A percentile compares a stretch with the other conserved stretches of the same genome.
Conservation (phyloP, 2,329 filamentous ascomycete genomes). For the Fusarium cicatricum region DNA sequence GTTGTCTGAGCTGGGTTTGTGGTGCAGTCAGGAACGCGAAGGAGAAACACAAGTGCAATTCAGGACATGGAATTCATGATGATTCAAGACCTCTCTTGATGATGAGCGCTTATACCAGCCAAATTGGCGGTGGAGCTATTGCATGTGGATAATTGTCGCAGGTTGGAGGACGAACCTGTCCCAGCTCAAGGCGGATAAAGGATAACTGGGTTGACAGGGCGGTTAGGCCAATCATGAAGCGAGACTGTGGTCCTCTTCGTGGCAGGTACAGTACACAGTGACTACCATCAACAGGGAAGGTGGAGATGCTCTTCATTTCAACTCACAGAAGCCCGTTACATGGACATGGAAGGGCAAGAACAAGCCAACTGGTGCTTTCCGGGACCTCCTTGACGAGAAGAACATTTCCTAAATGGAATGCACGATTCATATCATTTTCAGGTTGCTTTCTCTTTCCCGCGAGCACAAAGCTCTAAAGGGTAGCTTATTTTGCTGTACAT, state of each 20-base stretch:
- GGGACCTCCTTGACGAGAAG: too few species aligned
- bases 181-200: slow-evolving; percentile 16
- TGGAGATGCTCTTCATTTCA: slow-evolving; percentile 3
- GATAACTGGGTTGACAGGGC: slow-evolving; percentile 10
- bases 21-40: neutral
- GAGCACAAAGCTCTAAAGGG: slow-evolving; percentile 11
- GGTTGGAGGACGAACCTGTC: slow-evolving; percentile 19
- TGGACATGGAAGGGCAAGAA: neutral
- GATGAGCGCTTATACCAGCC: slow-evolving; percentile 32
- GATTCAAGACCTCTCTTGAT: slow-evolving; percentile 14
- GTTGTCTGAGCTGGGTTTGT: neutral
- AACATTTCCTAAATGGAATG: neutral
- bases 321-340: slow-evolving; percentile 2
- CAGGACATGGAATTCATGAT: slow-evolving; percentile 22
- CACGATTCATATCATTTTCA: neutral
- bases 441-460: neutral
- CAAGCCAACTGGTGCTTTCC: too few species aligned
- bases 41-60: neutral
- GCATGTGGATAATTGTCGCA: slow-evolving; percentile 15
- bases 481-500: slow-evolving; percentile 5
- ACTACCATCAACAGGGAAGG: slow-evolving; percentile 19
- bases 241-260: slow-evolving; percentile 1
- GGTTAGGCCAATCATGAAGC: slow-evolving; percentile 16
- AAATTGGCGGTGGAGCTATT: slow-evolving; percentile 25
- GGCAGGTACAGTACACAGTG: neutral